Evolutionary conservation across 345 rosid species (phyloP).

Genomic region (Dipteronia sinensis): DNA sequence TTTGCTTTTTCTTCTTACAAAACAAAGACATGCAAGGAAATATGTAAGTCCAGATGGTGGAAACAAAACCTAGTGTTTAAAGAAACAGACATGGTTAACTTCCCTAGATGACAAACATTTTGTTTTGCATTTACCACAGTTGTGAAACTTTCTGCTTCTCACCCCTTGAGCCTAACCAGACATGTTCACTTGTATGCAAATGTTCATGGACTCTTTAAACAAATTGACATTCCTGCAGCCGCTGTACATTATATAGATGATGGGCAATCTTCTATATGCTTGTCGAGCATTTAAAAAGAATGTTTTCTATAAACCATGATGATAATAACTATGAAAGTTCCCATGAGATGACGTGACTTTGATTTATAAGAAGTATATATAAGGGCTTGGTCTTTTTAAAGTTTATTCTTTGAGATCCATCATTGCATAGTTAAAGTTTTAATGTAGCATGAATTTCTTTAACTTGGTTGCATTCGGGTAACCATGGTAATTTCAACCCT

Average conservation of each 20-base stretch:
- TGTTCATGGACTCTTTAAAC: background rate
- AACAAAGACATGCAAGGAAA: background rate
- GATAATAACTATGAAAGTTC: background rate
- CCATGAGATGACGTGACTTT: background rate
- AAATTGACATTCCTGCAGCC: background rate
- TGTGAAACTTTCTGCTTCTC: background rate
- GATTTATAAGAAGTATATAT: background rate
- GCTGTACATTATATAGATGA: background rate
- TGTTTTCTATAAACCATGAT: background rate
- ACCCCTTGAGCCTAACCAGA: background rate
- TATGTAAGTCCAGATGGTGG: background rate
- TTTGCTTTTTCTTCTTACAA: background rate
- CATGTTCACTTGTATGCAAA: background rate
- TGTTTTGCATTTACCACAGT: background rate
- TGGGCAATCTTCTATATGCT: background rate
- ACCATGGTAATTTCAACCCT: background rate
- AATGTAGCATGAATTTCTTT: background rate
- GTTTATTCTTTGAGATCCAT: background rate
- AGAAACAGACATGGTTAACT: background rate
- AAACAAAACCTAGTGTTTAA: background rate
- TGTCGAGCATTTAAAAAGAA: background rate
- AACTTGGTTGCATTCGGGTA: background rate
- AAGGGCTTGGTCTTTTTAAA: background rate
- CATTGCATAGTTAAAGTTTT: background rate
- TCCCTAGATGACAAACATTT: background rate